phyloP scores from a whole-genome alignment of 202 grass and related monocot genomes.

The Setaria italica region DNA sequence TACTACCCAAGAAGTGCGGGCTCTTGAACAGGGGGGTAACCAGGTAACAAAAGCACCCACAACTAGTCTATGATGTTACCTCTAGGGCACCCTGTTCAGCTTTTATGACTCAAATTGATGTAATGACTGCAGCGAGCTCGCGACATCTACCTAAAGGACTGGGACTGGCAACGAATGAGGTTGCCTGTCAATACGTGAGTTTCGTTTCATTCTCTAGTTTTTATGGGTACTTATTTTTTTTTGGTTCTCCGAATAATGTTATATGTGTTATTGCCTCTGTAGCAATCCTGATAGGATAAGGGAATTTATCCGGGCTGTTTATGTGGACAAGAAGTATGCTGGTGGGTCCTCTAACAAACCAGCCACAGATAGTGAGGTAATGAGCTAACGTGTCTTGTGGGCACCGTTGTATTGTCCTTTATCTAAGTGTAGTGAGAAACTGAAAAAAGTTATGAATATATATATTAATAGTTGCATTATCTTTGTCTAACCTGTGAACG shows the following conservation, averaged over 20 bases:
- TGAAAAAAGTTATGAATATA: conserved; percentile 32
- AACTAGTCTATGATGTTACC: conserved; percentile 15
- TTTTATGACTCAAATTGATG: conserved; percentile 38
- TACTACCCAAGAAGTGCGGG: conserved; percentile 83
- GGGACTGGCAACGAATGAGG: conserved; percentile 97
- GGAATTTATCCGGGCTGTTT: conserved; percentile 96
- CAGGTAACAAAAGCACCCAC: conserved; percentile 68
- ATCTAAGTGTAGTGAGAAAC: neutral
- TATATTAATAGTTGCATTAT: neutral
- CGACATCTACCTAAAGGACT: conserved; percentile 86
- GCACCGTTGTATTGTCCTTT: conserved; percentile 13
- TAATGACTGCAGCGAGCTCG: conserved; percentile 68
- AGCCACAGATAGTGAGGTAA: conserved; percentile 70
- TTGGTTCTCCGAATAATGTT: neutral
- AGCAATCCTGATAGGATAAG: conserved; percentile 95
- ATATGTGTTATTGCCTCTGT: conserved; percentile 38
- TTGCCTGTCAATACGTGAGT: conserved; percentile 85
- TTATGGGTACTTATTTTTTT: conserved; percentile 17
- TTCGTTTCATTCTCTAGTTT: conserved; percentile 10
- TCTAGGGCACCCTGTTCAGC: conserved; percentile 8
- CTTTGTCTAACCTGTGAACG: neutral
- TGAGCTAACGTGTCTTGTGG: conserved; percentile 17
- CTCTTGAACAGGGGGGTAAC: conserved; percentile 93
- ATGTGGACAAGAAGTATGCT: conserved; percentile 97
- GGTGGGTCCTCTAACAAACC: conserved; percentile 58